phyloP scores from a whole-genome alignment of 257 asterid genomes.

The Eucommia ulmoides region DNA sequence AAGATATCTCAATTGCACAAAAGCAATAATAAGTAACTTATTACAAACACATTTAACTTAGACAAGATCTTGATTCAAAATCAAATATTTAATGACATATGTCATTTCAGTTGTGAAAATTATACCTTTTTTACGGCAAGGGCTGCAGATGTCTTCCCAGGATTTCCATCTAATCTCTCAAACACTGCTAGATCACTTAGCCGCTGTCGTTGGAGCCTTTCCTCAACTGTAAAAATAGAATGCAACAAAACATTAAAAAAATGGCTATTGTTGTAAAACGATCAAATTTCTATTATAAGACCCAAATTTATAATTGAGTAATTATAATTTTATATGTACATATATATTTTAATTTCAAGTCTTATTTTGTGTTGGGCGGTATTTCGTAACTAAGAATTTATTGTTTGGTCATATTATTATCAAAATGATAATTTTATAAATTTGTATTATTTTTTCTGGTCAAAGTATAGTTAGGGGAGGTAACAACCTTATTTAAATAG shows the following conservation, averaged over 20 bases:
- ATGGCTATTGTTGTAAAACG: background rate
- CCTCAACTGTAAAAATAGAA: slow-evolving; percentile 44
- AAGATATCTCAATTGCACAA: too few species aligned
- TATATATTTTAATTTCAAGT: background rate
- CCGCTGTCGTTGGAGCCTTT: slow-evolving; percentile 73
- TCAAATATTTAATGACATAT: too few species aligned
- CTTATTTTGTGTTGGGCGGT: background rate
- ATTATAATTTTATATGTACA: background rate
- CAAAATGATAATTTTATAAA: too few species aligned
- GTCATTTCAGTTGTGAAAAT: background rate
- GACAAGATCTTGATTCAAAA: background rate
- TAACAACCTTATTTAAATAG: too few species aligned
- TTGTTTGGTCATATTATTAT: too few species aligned
- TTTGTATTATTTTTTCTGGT: too few species aligned
- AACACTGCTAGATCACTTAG: slow-evolving; percentile 82
- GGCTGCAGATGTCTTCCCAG: slow-evolving; percentile 52
- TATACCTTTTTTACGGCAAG: slow-evolving; percentile 89
- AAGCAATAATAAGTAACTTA: too few species aligned
- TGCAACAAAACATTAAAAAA: background rate
- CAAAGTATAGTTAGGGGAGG: too few species aligned
- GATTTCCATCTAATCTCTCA: slow-evolving; percentile 81
- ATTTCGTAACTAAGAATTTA: background rate
- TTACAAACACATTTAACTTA: too few species aligned
- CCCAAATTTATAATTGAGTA: background rate
- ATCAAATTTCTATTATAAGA: too few species aligned